Percentiles rank a stretch among this genome's conserved stretches.
Evolutionary conservation across 805 yeast species (phyloP).

Genomic region (Kluyveromyces lactis): DNA sequence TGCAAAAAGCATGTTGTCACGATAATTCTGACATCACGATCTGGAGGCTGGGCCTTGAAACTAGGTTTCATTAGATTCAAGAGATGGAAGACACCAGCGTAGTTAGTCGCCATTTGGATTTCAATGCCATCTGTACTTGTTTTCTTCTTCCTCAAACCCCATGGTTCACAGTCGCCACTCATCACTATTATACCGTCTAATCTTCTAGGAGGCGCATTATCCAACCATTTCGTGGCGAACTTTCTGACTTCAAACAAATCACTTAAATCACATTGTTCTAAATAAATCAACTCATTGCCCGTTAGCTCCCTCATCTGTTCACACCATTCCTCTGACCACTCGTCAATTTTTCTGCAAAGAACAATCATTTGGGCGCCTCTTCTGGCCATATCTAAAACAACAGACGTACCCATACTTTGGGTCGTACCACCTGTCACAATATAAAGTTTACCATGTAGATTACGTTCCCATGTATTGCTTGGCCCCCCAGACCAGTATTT

Average conservation of each 20-base stretch:
- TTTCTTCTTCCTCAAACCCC: conserved; percentile 49
- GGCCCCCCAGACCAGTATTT: conserved; percentile 78
- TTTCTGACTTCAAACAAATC: conserved; percentile 69
- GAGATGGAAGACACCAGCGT: conserved; percentile 72
- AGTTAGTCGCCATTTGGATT: conserved; percentile 75
- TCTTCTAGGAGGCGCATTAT: conserved; percentile 82
- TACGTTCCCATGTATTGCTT: conserved; percentile 84
- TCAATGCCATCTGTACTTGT: conserved; percentile 79
- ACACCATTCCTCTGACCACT: conserved; percentile 74
- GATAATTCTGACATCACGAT: conserved; percentile 81
- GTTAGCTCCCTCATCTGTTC: conserved; percentile 67
- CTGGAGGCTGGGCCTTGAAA: conserved; percentile 83
- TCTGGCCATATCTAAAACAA: conserved; percentile 63
- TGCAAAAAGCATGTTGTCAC: conserved; percentile 75
- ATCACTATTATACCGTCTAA: conserved; percentile 84
- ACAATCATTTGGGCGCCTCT: conserved; percentile 84
- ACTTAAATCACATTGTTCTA: conserved; percentile 81
- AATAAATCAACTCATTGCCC: conserved; percentile 68
- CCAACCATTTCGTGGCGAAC: conserved; percentile 93
- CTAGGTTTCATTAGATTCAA: conserved; percentile 77
- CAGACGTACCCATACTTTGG: conserved; percentile 70
- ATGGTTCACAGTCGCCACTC: conserved; percentile 77
- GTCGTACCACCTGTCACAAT: conserved; percentile 90
- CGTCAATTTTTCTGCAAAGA: conserved; percentile 56
- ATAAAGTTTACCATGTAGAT: conserved; percentile 82